A percentile compares a stretch with the other conserved stretches of the same genome.
Conservation (phyloP, 176 grass and related monocot genomes). For the Aegilops bicornis region DNA sequence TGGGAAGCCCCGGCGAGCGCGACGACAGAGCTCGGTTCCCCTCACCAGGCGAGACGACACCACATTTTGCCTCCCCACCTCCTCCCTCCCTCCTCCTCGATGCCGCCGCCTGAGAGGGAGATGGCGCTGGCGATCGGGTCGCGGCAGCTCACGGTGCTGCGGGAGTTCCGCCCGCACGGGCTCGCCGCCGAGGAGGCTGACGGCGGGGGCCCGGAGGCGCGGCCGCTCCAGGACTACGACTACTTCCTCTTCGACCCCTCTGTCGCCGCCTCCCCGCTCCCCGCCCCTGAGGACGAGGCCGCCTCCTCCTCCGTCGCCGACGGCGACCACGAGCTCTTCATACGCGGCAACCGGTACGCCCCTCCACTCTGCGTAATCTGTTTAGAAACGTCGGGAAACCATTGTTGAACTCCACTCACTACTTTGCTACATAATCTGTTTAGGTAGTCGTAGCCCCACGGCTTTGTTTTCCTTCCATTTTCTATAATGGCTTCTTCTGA, state of each 20-base stretch:
- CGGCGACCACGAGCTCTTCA: slow-evolving; percentile 96
- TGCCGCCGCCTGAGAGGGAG: background rate
- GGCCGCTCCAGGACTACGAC: slow-evolving; percentile 52
- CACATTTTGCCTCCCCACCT: background rate
- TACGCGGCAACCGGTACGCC: slow-evolving; percentile 72
- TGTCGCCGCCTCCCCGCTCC: slow-evolving; percentile 37
- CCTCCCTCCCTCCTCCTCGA: background rate
- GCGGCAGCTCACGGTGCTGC: slow-evolving; percentile 63
- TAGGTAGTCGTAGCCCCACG: background rate
- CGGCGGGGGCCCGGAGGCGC: slow-evolving; percentile 44
- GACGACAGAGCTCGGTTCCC: background rate
- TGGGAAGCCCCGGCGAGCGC: background rate
- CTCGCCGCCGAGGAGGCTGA: slow-evolving; percentile 66
- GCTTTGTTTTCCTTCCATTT: background rate
- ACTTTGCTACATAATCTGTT: background rate
- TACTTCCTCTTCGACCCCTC: slow-evolving; percentile 81
- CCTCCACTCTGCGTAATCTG: background rate
- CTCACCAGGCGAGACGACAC: background rate
- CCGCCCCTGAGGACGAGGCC: slow-evolving; percentile 20
- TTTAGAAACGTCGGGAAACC: background rate
- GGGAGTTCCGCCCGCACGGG: slow-evolving; percentile 86
- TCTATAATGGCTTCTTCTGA: background rate
- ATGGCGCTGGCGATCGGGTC: slow-evolving; percentile 45
- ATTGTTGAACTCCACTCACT: background rate
- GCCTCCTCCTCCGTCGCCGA: slow-evolving; percentile 39